These are phyloP conservation scores for Aspergillus texensis DNA, from an alignment of 2,329 filamentous ascomycete species.

Conservation along the genomic window DNA sequence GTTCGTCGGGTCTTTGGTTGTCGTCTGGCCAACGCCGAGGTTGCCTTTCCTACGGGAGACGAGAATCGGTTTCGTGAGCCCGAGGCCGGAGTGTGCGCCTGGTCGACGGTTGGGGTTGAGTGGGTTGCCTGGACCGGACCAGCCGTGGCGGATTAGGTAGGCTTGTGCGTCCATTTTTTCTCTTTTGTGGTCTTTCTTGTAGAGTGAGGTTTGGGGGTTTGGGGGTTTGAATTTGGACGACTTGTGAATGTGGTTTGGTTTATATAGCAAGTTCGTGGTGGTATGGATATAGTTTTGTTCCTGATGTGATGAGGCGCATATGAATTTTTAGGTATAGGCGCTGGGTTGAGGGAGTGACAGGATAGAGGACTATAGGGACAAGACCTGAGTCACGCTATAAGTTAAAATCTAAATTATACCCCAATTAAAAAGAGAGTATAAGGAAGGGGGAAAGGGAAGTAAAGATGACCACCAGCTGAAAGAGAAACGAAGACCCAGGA, in stretches of 20 bases:
- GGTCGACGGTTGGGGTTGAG: constrained; percentile 67
- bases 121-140: constrained; percentile 85
- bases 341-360: neutral
- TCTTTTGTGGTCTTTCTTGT: neutral
- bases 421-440: neutral
- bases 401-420: neutral
- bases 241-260: neutral
- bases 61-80: constrained; percentile 80
- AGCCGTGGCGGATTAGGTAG: constrained; percentile 83
- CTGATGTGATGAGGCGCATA: neutral
- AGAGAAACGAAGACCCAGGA: neutral
- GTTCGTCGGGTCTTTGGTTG: constrained; percentile 65
- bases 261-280: neutral
- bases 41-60: constrained; percentile 80
- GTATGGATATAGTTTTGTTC: neutral
- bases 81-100: constrained; percentile 64
- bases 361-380: neutral
- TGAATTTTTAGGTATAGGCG: neutral
- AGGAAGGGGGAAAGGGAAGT: neutral
- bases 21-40: constrained; percentile 80
- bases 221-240: no score
- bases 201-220: neutral
- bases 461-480: neutral
- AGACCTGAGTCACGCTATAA: neutral
- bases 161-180: constrained; percentile 76